phyloP scores from a whole-genome alignment of 2,329 filamentous ascomycete genomes.

The Trichocomaceae sp. region DNA sequence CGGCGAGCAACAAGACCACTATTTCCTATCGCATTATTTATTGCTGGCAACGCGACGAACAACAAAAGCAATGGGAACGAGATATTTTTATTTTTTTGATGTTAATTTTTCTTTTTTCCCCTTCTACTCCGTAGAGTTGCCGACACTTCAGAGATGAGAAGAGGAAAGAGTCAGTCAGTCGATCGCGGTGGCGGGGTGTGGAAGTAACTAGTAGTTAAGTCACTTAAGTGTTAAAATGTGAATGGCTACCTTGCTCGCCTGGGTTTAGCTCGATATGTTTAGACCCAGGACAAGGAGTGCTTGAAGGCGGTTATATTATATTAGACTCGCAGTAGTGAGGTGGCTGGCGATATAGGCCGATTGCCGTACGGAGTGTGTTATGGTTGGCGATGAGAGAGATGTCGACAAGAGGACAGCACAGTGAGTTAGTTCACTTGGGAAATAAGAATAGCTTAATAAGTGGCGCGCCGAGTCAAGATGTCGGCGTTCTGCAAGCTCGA shows the following conservation, averaged over 20 bases:
- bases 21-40: conserved; percentile 36
- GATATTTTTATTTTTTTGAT: too few species aligned
- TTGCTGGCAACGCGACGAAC: conserved; percentile 13
- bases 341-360: too few species aligned
- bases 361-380: too few species aligned
- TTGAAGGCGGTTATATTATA: too few species aligned
- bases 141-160: not conserved
- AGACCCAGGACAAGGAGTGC: not conserved
- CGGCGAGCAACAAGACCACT: conserved; percentile 20
- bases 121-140: not conserved
- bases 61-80: conserved; percentile 8
- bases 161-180: not conserved
- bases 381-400: too few species aligned
- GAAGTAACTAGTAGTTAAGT: too few species aligned
- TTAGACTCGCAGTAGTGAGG: not conserved
- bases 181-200: not conserved
- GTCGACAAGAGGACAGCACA: too few species aligned
- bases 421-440: too few species aligned
- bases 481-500: too few species aligned
- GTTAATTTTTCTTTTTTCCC: not conserved
- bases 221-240: too few species aligned
- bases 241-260: not conserved
- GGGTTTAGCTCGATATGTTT: not conserved
- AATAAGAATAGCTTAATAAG: too few species aligned
- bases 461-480: too few species aligned